Evolutionary conservation across 768 basidiomycete species (phyloP).

Genomic region (Trametes sanguinea): DNA sequence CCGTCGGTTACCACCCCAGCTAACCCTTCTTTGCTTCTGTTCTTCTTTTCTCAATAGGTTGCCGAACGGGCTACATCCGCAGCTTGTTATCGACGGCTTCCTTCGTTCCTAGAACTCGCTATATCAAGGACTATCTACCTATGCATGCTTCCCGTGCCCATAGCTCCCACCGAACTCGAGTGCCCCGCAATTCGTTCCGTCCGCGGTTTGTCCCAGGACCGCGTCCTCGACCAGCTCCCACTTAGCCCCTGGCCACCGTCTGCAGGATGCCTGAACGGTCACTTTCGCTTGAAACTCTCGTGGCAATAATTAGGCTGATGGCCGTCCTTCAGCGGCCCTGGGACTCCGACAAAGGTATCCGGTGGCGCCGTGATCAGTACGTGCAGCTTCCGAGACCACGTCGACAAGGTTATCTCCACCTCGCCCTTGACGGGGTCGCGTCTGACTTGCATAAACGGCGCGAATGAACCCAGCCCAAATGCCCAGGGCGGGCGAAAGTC

Average conservation of each 20-base stretch:
- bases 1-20: neutral
- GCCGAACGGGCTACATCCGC: neutral
- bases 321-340: conserved; percentile 27
- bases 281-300: conserved; percentile 28
- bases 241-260: conserved; percentile 25
- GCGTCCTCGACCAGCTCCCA: conserved; percentile 29
- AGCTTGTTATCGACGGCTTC: neutral
- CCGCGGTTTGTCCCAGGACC: conserved; percentile 10
- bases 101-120: neutral
- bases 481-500: conserved; percentile 32
- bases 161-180: conserved; percentile 25
- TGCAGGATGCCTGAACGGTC: conserved; percentile 15
- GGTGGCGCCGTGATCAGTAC: conserved; percentile 21
- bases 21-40: neutral
- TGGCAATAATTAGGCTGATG: conserved; percentile 27
- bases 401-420: conserved; percentile 21
- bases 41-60: neutral
- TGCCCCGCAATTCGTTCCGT: conserved; percentile 23
- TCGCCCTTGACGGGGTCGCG: conserved; percentile 22
- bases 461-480: conserved; percentile 14
- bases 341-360: conserved; percentile 26
- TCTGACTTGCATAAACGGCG: conserved; percentile 24
- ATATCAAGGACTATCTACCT: neutral
- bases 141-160: neutral
- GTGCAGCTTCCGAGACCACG: conserved; percentile 20